phyloP scores from a whole-genome alignment of 352 stramenopile species.

The Globisporangium spiculum region DNA sequence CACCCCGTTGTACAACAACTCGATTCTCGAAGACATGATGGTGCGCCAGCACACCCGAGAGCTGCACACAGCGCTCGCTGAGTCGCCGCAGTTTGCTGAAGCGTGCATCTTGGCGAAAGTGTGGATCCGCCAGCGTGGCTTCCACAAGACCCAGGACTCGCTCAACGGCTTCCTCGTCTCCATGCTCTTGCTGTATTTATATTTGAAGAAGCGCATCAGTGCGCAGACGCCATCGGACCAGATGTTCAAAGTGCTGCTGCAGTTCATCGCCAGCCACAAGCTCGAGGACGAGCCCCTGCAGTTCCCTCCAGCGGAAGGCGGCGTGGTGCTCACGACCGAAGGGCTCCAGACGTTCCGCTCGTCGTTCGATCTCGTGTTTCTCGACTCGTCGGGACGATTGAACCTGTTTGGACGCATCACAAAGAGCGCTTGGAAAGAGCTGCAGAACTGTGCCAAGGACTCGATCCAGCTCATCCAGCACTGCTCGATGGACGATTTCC shows the following conservation, averaged over 20 bases:
- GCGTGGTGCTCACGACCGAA: conserved; percentile 60
- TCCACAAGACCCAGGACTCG: conserved; percentile 70
- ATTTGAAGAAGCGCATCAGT: conserved; percentile 66
- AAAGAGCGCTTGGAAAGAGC: conserved; percentile 60
- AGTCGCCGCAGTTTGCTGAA: conserved; percentile 69
- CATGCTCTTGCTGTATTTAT: conserved; percentile 86
- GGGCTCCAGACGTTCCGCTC: conserved; percentile 64
- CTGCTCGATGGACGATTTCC: conserved; percentile 71
- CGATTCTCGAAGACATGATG: conserved; percentile 90
- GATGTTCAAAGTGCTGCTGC: conserved; percentile 84
- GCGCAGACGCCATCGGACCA: conserved; percentile 71
- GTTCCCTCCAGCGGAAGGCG: conserved; percentile 53
- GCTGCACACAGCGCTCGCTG: conserved; percentile 63
- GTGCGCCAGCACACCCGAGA: conserved; percentile 76
- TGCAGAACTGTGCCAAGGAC: conserved; percentile 62
- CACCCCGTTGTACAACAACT: conserved; percentile 89
- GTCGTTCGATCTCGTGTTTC: conserved; percentile 71
- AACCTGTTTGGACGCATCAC: conserved; percentile 77
- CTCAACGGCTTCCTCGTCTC: conserved; percentile 81
- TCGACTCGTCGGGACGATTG: conserved; percentile 69
- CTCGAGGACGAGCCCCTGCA: conserved; percentile 62
- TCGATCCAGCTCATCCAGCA: conserved; percentile 60
- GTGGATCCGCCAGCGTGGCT: conserved; percentile 83
- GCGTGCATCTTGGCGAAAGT: conserved; percentile 85
- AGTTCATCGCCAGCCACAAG: conserved; percentile 74